These are phyloP conservation scores for Cryptococcus amylolentus DNA, from an alignment of 1,284 basidiomycete genomes.

Conservation along the genomic window DNA sequence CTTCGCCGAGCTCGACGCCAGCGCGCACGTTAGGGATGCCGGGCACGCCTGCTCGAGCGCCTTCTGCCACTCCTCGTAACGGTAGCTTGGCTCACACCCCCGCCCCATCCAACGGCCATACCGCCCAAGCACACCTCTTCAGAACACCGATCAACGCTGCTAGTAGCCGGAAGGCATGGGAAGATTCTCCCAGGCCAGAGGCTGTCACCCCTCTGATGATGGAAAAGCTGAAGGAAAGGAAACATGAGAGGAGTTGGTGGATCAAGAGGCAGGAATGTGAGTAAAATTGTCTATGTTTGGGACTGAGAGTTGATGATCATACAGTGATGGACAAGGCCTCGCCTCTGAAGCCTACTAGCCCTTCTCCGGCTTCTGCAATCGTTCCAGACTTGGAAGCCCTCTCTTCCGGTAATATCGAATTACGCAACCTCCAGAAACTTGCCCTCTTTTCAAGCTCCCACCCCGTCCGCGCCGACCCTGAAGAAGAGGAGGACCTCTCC, in stretches of 20 bases:
- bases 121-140: conserved; percentile 6
- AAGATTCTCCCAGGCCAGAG: conserved; percentile 37
- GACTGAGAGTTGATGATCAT: background rate
- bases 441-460: conserved; percentile 29
- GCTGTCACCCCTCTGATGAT: conserved; percentile 32
- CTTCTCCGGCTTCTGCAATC: conserved; percentile 11
- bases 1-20: too few species aligned
- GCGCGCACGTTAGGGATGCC: background rate
- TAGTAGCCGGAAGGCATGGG: conserved; percentile 23
- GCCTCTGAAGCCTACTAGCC: conserved; percentile 12
- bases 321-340: conserved; percentile 32
- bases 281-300: conserved; percentile 1
- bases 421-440: conserved; percentile 33
- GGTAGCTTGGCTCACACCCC: too few species aligned
- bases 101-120: background rate
- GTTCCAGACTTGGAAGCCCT: conserved; percentile 24
- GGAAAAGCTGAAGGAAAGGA: conserved; percentile 31
- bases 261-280: conserved; percentile 31
- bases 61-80: too few species aligned
- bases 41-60: conserved; percentile 21
- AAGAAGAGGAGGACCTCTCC: conserved; percentile 6
- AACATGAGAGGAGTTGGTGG: conserved; percentile 44
- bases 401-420: conserved; percentile 12
- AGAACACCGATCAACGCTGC: conserved; percentile 10
- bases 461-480: conserved; percentile 10